A percentile compares a stretch with the other conserved stretches of the same genome.
These are phyloP conservation scores for Aspergillus nanangensis DNA, from an alignment of 495 filamentous ascomycete genomes.

Conservation along the genomic window DNA sequence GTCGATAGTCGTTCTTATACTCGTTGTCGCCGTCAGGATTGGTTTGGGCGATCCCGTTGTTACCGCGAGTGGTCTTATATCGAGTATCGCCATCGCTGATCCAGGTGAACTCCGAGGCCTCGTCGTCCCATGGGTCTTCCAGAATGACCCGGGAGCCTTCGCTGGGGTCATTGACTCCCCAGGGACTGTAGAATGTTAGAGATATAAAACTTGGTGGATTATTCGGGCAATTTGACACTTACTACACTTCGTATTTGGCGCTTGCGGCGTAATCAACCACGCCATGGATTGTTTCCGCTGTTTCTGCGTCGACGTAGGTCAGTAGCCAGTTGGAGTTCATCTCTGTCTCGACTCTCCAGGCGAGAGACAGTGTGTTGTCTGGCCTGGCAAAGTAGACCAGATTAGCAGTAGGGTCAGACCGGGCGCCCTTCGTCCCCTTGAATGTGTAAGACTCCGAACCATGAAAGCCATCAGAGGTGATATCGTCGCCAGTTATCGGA, in stretches of 20 bases:
- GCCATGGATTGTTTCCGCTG: constrained; percentile 1
- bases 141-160: constrained; percentile 6
- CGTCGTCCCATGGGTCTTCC: constrained; percentile 5
- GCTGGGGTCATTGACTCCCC: constrained; percentile 9
- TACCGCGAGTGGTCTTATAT: constrained; percentile 9
- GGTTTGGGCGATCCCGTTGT: constrained; percentile 9
- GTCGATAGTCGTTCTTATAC: constrained; percentile 6
- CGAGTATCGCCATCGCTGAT: constrained; percentile 1
- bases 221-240: background rate
- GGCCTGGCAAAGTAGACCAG: constrained; percentile 5
- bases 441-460: constrained; percentile 1
- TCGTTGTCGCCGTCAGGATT: constrained; percentile 4
- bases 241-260: constrained; percentile 12
- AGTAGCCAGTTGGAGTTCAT: constrained; percentile 8
- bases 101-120: constrained; percentile 8
- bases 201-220: background rate
- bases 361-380: constrained; percentile 2
- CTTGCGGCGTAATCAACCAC: constrained; percentile 9
- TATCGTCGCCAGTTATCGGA: background rate
- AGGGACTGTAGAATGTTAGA: constrained; percentile 3
- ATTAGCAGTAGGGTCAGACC: constrained; percentile 7
- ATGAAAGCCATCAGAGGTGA: background rate
- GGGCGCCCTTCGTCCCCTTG: constrained; percentile 4
- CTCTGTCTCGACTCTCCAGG: constrained; percentile 10
- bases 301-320: constrained; percentile 9